Conservation (phyloP, 2,329 filamentous ascomycete genomes). For the Cercospora sp. region DNA sequence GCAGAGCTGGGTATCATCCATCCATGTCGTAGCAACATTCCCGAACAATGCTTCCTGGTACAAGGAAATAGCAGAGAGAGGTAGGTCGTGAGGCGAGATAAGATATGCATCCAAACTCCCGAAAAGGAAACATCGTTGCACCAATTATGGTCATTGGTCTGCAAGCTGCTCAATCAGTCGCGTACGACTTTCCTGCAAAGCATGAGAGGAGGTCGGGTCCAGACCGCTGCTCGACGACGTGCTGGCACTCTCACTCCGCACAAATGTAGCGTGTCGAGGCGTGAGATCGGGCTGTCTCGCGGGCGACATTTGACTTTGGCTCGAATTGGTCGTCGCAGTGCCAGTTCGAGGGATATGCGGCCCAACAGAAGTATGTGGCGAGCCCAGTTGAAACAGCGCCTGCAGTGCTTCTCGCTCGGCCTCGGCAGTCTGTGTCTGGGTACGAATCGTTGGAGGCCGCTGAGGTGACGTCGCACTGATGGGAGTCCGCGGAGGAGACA, state of each 20-base stretch:
- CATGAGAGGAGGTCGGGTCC: conserved; percentile 4
- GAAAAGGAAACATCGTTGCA: neutral
- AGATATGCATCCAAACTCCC: conserved; percentile 9
- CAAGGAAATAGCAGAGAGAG: conserved; percentile 13
- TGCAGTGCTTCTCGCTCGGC: conserved; percentile 79
- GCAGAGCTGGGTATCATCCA: conserved; percentile 26
- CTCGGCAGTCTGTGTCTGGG: conserved; percentile 67
- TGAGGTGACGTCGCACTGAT: conserved; percentile 31
- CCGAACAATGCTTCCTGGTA: conserved; percentile 12
- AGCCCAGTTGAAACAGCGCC: conserved; percentile 75
- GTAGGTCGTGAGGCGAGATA: conserved; percentile 13
- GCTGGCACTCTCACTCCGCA: conserved; percentile 32
- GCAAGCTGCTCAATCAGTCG: conserved; percentile 17
- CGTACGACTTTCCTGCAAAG: conserved; percentile 18
- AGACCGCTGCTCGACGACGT: conserved; percentile 18
- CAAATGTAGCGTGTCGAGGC: conserved; percentile 32
- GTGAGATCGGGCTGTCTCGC: conserved; percentile 27
- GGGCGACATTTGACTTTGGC: conserved; percentile 29
- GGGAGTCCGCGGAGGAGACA: conserved; percentile 39
- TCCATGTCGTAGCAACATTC: conserved; percentile 8
- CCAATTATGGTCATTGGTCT: neutral
- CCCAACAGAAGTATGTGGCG: conserved; percentile 31
- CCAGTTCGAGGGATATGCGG: conserved; percentile 40
- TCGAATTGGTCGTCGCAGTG: conserved; percentile 20
- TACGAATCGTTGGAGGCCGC: conserved; percentile 58